Evolutionary conservation across 139 green algal genomes (phyloP), one percentile per base, ranked within the genome.

Genomic region (Edaphochlamys debaryana): DNA sequence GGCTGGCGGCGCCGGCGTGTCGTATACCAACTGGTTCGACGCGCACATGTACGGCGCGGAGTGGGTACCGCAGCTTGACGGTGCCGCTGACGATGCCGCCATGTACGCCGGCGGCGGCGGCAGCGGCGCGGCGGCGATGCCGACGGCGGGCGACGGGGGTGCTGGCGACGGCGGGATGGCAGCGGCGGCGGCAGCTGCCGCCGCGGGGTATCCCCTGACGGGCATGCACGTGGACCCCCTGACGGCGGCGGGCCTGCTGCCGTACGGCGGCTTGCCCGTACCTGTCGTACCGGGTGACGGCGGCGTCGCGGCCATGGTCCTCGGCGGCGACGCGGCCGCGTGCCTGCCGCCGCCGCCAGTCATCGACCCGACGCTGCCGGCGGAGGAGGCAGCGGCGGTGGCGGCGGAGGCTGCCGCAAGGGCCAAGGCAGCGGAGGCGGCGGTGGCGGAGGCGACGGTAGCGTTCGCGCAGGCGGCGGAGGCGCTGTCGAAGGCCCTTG

Each of bases 371-470:
- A 27, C 56, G 56, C 56, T 45, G 66, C 27, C 22, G 67, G 17
- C 67, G 20, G 37, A 15, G 38, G 20, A 2, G 37, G 17, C 22
- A 38, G 5, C 20, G 37, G 67, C 32, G 20, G 5, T 41, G 41
- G 32, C 37, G 56, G 73, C 73, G 37, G 56, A 70, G 71, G 56
- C 56, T n/a, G 56, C 22, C 23, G 56, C 52, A 38, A 38, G 32
- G 38, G 56, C 52, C 45, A 54, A 56, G 56, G 56, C 56, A 56
- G 73, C 73, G 73, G 52, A 80, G 11, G 30, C 56, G 73, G 73
- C 58, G 73, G 34, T 80, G 73, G 73, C n/a, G 73, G 56, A 80
- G 54, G 71, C 71, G 37, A 79, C 71, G 52, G 71, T 52, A 34
- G 71, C 71, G 32, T 32, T 79, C 45, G 71, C 71, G 71, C 52